Base-by-base conservation (phyloP, 2,329 filamentous ascomycete species). In the Balansia obtecta region DNA sequence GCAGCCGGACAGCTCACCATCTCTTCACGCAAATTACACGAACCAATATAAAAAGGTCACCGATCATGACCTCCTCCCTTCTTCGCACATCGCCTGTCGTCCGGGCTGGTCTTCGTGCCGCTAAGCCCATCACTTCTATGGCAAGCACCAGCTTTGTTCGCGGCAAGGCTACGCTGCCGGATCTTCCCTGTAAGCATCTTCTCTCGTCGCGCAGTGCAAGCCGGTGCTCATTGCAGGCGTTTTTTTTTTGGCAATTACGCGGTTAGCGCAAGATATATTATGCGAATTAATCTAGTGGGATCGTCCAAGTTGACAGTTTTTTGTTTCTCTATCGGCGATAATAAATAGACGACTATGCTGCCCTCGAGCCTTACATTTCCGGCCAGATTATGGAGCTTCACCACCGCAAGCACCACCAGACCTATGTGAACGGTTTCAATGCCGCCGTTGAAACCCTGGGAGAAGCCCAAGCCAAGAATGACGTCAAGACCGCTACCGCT, bases 311-410 rank as follows among this genome's bases (percentile, higher is more conserved):
- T 27, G 27, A 27, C 27, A 7, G 5, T 27, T 27, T 27, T 27
- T 27, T 32, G 9, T n/a, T n/a, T 22, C 6, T 44, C 32, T 33
- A 16, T 30, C 33, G 12, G 22, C 22, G 8, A 43, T 15, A 30
- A 13, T 27, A 12, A 20, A 2, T 58, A 95, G 91, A 97, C 67
- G 93, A 96, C 77, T 98, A 96, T 70, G 88, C 85, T 65, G 93
- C 90, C 48, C 88, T 98, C 61, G 93, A 98, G 74, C 80, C 80
- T 47, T 65, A 75, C 63, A 82, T 95, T 73, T 90, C 85, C 46
- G 85, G 86, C 67, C 82, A 93, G 72, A 95, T 95, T 74, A 95
- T 95, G 90, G 87, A 95, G 74, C 80, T 95, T 44, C 90, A 95
- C 77, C 86, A 95, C 80, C 83, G 80, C 72, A 91, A 89, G 71